Evolutionary conservation across 345 rosid species (phyloP).

Genomic region (Arabis hirsuta): DNA sequence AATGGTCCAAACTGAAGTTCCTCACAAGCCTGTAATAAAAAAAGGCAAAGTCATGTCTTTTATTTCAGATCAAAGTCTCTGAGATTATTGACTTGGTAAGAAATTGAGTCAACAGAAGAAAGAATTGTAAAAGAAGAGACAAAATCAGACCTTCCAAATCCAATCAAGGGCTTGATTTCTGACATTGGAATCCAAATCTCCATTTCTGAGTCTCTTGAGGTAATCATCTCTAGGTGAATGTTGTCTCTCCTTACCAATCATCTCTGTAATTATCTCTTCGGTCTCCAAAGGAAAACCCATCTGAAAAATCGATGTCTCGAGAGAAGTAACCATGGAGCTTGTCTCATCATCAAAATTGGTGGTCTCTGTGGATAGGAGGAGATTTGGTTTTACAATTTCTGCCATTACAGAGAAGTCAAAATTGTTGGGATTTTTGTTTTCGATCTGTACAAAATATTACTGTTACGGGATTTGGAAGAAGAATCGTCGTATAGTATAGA

Average conservation of each 20-base stretch:
- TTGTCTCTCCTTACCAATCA: conserved; percentile 60
- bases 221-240: conserved; percentile 63
- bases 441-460: conserved; percentile 32
- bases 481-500: conserved; percentile 1
- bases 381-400: conserved; percentile 30
- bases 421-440: neutral
- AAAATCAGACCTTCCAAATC: conserved; percentile 63
- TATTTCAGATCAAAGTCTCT: conserved; percentile 38
- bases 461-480: conserved; percentile 19
- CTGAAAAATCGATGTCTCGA: conserved; percentile 30
- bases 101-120: conserved; percentile 36
- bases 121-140: neutral
- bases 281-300: conserved; percentile 50
- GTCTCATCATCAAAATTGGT: conserved; percentile 36
- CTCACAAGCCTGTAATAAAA: conserved; percentile 58
- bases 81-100: conserved; percentile 31
- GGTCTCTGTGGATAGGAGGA: conserved; percentile 27
- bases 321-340: conserved; percentile 16
- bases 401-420: conserved; percentile 29
- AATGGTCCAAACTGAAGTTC: conserved; percentile 59
- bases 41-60: conserved; percentile 27
- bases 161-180: conserved; percentile 70
- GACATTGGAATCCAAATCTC: conserved; percentile 55
- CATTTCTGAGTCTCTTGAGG: conserved; percentile 55
- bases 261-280: conserved; percentile 54